A percentile compares a stretch with the other conserved stretches of the same genome.
Conservation (phyloP, 148 eudicot genomes). For the Bassia scoparia region DNA sequence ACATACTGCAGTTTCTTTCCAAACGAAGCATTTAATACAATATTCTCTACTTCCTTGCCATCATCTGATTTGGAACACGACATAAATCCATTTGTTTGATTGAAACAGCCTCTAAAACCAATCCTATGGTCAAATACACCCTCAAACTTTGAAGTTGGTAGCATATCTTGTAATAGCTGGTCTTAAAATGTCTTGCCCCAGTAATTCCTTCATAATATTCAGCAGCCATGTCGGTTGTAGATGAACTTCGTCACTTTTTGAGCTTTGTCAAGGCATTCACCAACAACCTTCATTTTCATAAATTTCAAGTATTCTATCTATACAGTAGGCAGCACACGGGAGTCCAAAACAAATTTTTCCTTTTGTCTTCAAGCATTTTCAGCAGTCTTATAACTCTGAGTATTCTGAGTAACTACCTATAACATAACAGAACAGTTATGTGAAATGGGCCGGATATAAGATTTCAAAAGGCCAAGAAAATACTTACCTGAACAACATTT, state of each 20-base stretch:
- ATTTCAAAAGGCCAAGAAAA: constrained; percentile 3
- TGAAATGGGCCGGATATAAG: constrained; percentile 5
- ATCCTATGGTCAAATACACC: constrained; percentile 61
- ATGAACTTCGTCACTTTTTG: constrained; percentile 79
- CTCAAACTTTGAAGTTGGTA: constrained; percentile 63
- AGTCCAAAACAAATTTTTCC: constrained; percentile 77
- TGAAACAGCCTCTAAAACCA: constrained; percentile 68
- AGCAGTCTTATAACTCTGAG: constrained; percentile 73
- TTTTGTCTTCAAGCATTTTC: constrained; percentile 96
- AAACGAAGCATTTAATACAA: constrained; percentile 61
- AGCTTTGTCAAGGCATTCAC: constrained; percentile 72
- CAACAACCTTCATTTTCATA: constrained; percentile 61
- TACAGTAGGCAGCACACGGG: constrained; percentile 83
- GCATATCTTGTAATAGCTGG: constrained; percentile 61
- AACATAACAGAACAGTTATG: constrained; percentile 5
- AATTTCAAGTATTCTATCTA: constrained; percentile 79
- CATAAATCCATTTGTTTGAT: constrained; percentile 75
- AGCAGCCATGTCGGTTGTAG: constrained; percentile 72
- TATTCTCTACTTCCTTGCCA: constrained; percentile 78
- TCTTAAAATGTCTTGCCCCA: constrained; percentile 72
- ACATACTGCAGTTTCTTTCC: constrained; percentile 81
- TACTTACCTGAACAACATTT: constrained; percentile 79
- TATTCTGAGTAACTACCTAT: constrained; percentile 80
- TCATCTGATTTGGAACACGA: constrained; percentile 69
- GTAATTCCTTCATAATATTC: constrained; percentile 77